Conservation (phyloP, 345 rosid species). For the Capsella bursapastoris region DNA sequence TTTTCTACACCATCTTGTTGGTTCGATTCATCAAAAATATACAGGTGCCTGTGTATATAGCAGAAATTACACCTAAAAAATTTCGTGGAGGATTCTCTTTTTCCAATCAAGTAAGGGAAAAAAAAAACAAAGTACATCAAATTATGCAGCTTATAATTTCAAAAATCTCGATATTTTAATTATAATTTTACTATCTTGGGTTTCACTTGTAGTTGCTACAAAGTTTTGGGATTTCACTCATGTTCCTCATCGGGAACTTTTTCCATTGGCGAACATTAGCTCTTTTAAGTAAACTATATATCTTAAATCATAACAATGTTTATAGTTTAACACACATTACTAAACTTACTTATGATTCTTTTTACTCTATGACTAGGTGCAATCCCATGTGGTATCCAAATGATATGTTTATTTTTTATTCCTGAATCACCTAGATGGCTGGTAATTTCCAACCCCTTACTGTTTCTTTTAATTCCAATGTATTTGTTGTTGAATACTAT, state of each 20-base stretch:
- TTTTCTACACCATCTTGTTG: background rate
- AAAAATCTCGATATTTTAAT: background rate
- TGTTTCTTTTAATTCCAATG: background rate
- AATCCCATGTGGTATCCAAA: constrained; percentile 45
- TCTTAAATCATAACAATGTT: background rate
- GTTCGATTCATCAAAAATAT: background rate
- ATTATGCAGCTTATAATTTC: background rate
- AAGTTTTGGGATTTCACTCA: constrained; percentile 46
- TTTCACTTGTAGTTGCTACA: constrained; percentile 49
- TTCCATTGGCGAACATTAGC: constrained; percentile 59
- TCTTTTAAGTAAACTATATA: constrained; percentile 43
- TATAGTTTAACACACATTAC: background rate
- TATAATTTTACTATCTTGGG: background rate
- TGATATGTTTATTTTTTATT: constrained; percentile 49
- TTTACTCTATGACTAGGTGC: constrained; percentile 40
- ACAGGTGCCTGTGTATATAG: constrained; percentile 54
- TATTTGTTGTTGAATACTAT: background rate
- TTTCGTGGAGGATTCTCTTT: constrained; percentile 47
- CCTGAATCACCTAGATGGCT: constrained; percentile 71
- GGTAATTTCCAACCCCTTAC: constrained; percentile 44
- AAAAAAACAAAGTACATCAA: background rate
- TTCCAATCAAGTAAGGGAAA: constrained; percentile 40
- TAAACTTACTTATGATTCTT: background rate
- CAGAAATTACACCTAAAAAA: constrained; percentile 53
- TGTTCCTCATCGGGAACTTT: constrained; percentile 52